phyloP scores from a whole-genome alignment of 2,329 filamentous ascomycete genomes.

The Pseudonectria foliicola region DNA sequence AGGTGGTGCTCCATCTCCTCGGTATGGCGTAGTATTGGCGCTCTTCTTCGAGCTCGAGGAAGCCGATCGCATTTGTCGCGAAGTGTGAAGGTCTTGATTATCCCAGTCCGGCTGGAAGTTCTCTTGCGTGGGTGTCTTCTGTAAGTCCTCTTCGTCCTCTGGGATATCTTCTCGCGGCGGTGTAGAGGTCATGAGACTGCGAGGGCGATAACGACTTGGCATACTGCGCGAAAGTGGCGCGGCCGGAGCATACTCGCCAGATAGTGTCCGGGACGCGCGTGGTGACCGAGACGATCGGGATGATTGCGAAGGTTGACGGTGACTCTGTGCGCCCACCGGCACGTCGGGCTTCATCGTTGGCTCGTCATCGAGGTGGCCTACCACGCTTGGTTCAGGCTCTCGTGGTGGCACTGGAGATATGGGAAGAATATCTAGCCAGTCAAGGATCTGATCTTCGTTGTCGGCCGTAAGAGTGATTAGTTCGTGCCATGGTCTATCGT shows the following conservation, averaged over 20 bases:
- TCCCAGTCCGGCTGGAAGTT: slow-evolving; percentile 19
- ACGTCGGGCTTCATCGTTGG: slow-evolving; percentile 20
- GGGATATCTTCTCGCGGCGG: slow-evolving; percentile 20
- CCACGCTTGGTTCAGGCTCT: slow-evolving; percentile 27
- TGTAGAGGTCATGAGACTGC: slow-evolving; percentile 13
- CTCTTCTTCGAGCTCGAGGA: slow-evolving; percentile 27
- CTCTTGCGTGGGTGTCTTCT: slow-evolving; percentile 33
- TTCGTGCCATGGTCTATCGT: slow-evolving; percentile 72
- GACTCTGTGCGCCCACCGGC: slow-evolving; percentile 24
- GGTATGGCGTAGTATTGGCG: slow-evolving; percentile 27
- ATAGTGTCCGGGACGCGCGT: slow-evolving; percentile 10
- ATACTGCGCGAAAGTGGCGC: slow-evolving; percentile 25
- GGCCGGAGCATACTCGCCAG: slow-evolving; percentile 16
- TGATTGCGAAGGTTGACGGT: slow-evolving; percentile 17
- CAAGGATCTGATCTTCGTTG: slow-evolving; percentile 67
- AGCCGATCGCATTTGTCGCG: slow-evolving; percentile 33
- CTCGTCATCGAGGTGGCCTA: slow-evolving; percentile 23
- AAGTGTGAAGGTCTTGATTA: slow-evolving; percentile 22
- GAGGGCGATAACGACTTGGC: slow-evolving; percentile 20
- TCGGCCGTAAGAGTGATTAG: slow-evolving; percentile 70
- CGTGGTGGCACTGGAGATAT: slow-evolving; percentile 41
- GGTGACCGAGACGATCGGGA: slow-evolving; percentile 9
- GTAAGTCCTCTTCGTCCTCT: slow-evolving; percentile 14
- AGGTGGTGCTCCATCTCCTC: slow-evolving; percentile 50
- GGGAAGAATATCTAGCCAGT: slow-evolving; percentile 81